Percentiles rank a stretch among this genome's conserved stretches.
These are phyloP conservation scores for Citrus hindsii DNA, from an alignment of 345 rosid genomes.

Conservation along the genomic window DNA sequence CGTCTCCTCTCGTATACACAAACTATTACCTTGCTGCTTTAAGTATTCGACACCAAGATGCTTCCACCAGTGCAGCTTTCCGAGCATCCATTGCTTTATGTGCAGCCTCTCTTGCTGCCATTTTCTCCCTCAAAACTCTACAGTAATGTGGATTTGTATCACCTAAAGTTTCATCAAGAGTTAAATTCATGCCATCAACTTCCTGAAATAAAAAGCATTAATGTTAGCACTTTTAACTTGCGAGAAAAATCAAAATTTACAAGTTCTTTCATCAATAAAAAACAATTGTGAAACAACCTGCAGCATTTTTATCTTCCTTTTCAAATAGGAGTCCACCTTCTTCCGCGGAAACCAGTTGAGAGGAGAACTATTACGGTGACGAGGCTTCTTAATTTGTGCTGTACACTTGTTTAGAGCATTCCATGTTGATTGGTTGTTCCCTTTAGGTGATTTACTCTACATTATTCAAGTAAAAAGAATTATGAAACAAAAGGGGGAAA, in stretches of 20 bases:
- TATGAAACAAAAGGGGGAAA: not conserved
- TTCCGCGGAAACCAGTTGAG: conserved; percentile 83
- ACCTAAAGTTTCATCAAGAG: conserved; percentile 87
- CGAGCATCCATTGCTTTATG: conserved; percentile 80
- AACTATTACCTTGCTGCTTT: conserved; percentile 72
- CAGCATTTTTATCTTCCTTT: conserved; percentile 81
- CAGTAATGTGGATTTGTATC: conserved; percentile 91
- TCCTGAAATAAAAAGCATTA: conserved; percentile 47
- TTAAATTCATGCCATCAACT: conserved; percentile 81
- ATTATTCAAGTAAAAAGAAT: conserved; percentile 11
- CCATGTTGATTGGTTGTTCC: conserved; percentile 38
- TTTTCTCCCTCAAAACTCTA: conserved; percentile 81
- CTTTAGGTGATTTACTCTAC: conserved; percentile 65
- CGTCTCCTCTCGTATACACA: not conserved
- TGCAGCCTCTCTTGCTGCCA: conserved; percentile 90
- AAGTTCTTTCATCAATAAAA: not conserved
- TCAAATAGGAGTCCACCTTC: conserved; percentile 75
- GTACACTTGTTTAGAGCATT: conserved; percentile 55
- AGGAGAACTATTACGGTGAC: conserved; percentile 77
- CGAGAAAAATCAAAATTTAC: not conserved
- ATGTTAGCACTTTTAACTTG: not conserved
- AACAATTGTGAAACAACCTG: conserved; percentile 50
- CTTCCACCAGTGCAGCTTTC: conserved; percentile 89
- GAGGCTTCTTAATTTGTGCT: conserved; percentile 74
- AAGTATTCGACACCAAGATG: conserved; percentile 92